Evolutionary conservation across 1,284 basidiomycete species (phyloP).

Genomic region (Malassezia dermatis): DNA sequence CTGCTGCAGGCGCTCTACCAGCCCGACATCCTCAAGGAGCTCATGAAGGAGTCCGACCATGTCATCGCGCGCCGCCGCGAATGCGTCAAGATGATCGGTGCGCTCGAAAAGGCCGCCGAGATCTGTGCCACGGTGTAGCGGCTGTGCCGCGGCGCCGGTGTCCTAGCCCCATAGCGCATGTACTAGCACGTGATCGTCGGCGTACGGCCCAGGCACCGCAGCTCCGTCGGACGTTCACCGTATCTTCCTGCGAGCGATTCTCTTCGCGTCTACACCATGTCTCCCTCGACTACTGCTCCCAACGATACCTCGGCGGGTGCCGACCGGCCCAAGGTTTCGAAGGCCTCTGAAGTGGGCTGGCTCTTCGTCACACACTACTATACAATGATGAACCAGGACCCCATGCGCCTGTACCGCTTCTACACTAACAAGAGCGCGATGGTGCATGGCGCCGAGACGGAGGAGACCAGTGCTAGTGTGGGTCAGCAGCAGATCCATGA

Average conservation of each 20-base stretch:
- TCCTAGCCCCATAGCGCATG: not conserved
- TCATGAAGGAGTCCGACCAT: conserved; percentile 47
- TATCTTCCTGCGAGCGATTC: not conserved
- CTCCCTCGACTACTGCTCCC: conserved; percentile 4
- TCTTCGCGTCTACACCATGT: conserved; percentile 9
- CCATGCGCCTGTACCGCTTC: conserved; percentile 91
- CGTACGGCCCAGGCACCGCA: not conserved
- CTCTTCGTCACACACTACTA: conserved; percentile 50
- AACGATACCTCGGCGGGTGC: conserved; percentile 2
- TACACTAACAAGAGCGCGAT: conserved; percentile 90
- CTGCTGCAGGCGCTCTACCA: conserved; percentile 54
- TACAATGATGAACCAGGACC: conserved; percentile 95
- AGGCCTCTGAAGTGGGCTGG: conserved; percentile 47
- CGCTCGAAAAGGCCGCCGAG: conserved; percentile 43
- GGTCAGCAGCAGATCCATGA: conserved; percentile 97
- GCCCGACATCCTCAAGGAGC: conserved; percentile 39
- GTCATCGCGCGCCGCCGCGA: conserved; percentile 43
- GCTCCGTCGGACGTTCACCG: not conserved
- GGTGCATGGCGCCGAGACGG: conserved; percentile 68
- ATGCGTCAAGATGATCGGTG: conserved; percentile 47
- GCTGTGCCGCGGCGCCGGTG: not conserved
- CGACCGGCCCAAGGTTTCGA: not conserved
- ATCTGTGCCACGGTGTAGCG: conserved; percentile 43
- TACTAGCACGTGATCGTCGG: not conserved
- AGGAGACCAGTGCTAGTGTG: conserved; percentile 68